These are phyloP conservation scores for Cryphonectria carpinicola DNA, from an alignment of 2,329 filamentous ascomycete genomes.

Conservation along the genomic window DNA sequence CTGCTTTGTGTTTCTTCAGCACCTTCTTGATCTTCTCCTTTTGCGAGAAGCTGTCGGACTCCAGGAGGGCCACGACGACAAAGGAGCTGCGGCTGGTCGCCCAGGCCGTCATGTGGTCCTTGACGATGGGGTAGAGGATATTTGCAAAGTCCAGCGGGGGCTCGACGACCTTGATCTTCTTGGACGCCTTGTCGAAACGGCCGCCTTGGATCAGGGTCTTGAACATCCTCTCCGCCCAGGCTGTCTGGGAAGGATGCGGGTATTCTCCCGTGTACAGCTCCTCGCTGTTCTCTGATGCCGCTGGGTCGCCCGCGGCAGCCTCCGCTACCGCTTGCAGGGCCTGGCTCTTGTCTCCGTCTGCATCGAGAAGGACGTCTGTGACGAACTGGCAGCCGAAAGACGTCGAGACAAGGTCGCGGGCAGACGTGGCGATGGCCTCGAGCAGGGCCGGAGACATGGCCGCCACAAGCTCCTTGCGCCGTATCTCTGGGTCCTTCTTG, in stretches of 20 bases:
- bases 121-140: constrained; percentile 80
- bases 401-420: constrained; percentile 70
- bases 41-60: constrained; percentile 71
- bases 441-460: constrained; percentile 77
- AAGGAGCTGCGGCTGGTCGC: constrained; percentile 86
- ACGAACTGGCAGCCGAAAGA: constrained; percentile 89
- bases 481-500: constrained; percentile 83
- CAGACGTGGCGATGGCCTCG: constrained; percentile 69
- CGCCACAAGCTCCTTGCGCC: constrained; percentile 76
- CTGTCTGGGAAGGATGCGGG: constrained; percentile 63
- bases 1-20: constrained; percentile 74
- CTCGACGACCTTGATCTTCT: constrained; percentile 71
- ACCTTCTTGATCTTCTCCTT: constrained; percentile 69
- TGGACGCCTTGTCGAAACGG: constrained; percentile 75
- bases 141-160: constrained; percentile 81
- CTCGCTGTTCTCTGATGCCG: constrained; percentile 42
- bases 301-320: constrained; percentile 62
- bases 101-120: constrained; percentile 77
- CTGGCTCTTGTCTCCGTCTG: constrained; percentile 73
- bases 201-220: constrained; percentile 91
- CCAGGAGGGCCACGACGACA: constrained; percentile 79
- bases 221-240: constrained; percentile 78
- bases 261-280: constrained; percentile 42
- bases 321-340: constrained; percentile 74
- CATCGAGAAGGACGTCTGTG: constrained; percentile 77